Base-by-base conservation (phyloP, 192 early-diverging fungal species). In the Linnemannia exigua region DNA sequence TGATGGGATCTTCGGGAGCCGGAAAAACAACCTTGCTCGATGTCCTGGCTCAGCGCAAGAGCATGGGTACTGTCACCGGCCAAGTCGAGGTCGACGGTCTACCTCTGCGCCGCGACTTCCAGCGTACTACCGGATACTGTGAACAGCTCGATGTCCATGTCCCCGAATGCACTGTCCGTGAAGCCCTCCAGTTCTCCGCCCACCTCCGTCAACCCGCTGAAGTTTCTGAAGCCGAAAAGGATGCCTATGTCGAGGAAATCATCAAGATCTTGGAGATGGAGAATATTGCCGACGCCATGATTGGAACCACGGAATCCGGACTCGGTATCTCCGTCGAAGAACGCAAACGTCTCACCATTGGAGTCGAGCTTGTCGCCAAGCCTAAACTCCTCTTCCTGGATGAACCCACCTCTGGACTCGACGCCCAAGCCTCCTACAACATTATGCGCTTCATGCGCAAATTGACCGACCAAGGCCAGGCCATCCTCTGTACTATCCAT, bases 361-460 rank as follows among this genome's bases (percentile, higher is more conserved):
- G 92, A 36, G 89, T 94, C 58, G 95, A 98, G 84, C 91, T 98
- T 35, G 92, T 97, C 28, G 90, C 95, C 22, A 89, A 93, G 87
- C 93, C 94, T 28, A 91, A 93, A 76, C 87, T 95, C 41, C 91
- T 98, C 54, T 95, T 98, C 89, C 90, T 97, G 73, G 96, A 97
- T 87, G 97, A 95, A 81, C 97, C 97, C 41, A 97, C 96, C 0
- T 95, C 94, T 15, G 97, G 97, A 28, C 90, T 95, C 12, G 93
- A 94, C 80, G 91, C 93, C 3, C 95, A 97, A 81, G 88, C 94
- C 22, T 93, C 94, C 0, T 93, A 92, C 80, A 92, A 95, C 87
- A 89, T 94, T 66, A 87, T 93, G 74, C 90, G 92, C 50, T 94
- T 96, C 79, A 87, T 94, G 91, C 90, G 89, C 61, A 85, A 88